Base-by-base conservation (phyloP, 148 eudicot species). In the Fagopyrum tataricum region DNA sequence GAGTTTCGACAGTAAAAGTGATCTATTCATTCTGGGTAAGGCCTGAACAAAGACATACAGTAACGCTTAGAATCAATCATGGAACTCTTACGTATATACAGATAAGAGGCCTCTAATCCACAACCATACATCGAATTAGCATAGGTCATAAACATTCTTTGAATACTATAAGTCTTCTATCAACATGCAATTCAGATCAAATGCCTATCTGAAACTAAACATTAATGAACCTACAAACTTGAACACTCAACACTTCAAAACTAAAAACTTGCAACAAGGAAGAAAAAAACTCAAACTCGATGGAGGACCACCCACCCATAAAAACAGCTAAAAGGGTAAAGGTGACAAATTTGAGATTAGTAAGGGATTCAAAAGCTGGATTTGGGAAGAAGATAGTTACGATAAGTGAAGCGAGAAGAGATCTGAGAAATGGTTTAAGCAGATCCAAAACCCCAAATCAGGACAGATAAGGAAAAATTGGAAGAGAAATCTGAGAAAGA, bases 381-480 rank as follows among this genome's bases (percentile, higher is more conserved):
- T 24, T 26, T 7, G 67, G 67, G 12, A 61, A 4, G 67, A 13
- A 13, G 39, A 12, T 24, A 61, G 67, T 24, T 2, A 17, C n/a
- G 67, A 61, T 12, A 6, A 26, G 40, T 61, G 67, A 24, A 26
- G 40, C 12, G 37, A 24, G n/a, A 59, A 26, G 67, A 26, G 67
- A 61, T 61, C 67, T 61, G 67, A 61, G 67, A 15, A 6, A 39
- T 17, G 26, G 12, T 24, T 24, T 24, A 61, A 26, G 40, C 67
- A 61, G 67, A 24, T 61, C 67, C 67, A 26, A 61, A 24, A 61
- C 4, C 2, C 67, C 67, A 61, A 26, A 61, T 61, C 67, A 24
- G 4, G n/a, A 61, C 40, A 26, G 40, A 61, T 61, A 17, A 13
- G 41, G 67, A 24, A 23, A 61, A 61, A 61, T 61, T 61, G 67